phyloP scores from a whole-genome alignment of 768 basidiomycete genomes.

The Naganishia friedmannii region DNA sequence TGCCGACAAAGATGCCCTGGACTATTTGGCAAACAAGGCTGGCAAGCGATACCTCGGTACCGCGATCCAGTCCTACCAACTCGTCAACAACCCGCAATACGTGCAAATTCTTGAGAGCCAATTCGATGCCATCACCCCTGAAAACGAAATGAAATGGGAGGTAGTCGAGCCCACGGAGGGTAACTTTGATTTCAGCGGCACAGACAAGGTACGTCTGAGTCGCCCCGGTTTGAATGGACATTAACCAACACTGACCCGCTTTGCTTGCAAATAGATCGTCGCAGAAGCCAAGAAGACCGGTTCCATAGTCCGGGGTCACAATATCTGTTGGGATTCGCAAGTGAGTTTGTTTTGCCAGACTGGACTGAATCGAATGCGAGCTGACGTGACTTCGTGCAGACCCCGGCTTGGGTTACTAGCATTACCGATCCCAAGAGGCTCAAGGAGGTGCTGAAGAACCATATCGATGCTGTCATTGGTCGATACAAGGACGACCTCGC shows the following conservation, averaged over 20 bases:
- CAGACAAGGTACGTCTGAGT: slow-evolving; percentile 35
- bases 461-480: slow-evolving; percentile 42
- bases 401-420: slow-evolving; percentile 39
- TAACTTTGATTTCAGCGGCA: slow-evolving; percentile 43
- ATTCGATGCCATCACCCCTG: slow-evolving; percentile 41
- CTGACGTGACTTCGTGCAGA: slow-evolving; percentile 22
- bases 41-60: slow-evolving; percentile 38
- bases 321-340: slow-evolving; percentile 40
- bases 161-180: slow-evolving; percentile 39
- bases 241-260: neutral
- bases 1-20: slow-evolving; percentile 13
- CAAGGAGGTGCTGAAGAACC: slow-evolving; percentile 36
- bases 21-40: slow-evolving; percentile 18
- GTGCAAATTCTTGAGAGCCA: slow-evolving; percentile 35
- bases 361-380: slow-evolving; percentile 1
- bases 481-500: slow-evolving; percentile 39
- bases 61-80: slow-evolving; percentile 39
- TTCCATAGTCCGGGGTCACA: slow-evolving; percentile 40
- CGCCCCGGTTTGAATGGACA: neutral
- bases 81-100: slow-evolving; percentile 30
- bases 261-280: slow-evolving; percentile 34
- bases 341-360: slow-evolving; percentile 23
- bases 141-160: slow-evolving; percentile 48
- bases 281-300: slow-evolving; percentile 37
- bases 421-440: slow-evolving; percentile 43